Conservation (phyloP, 352 stramenopile genomes). For the Labyrinthula sp. region DNA sequence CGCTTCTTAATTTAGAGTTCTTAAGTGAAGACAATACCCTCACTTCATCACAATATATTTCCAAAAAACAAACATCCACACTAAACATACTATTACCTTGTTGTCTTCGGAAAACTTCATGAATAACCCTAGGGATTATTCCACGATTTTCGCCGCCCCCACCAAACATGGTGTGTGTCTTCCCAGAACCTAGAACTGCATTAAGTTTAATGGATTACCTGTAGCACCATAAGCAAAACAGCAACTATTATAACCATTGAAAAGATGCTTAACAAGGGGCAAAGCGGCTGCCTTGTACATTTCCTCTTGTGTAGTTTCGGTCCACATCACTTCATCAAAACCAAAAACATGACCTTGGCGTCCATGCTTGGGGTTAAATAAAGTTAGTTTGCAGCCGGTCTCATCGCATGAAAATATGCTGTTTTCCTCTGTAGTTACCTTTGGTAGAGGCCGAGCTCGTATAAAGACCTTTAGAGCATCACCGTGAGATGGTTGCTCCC, state of each 20-base stretch:
- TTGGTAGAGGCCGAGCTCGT: slow-evolving; percentile 8
- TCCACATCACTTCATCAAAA: slow-evolving; percentile 40
- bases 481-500: slow-evolving; percentile 7
- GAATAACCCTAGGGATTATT: slow-evolving; percentile 58
- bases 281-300: slow-evolving; percentile 34
- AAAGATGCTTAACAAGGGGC: slow-evolving; percentile 56
- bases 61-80: slow-evolving; percentile 64
- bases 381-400: no score
- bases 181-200: no score
- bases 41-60: slow-evolving; percentile 76
- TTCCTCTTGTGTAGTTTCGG: slow-evolving; percentile 33
- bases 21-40: slow-evolving; percentile 60
- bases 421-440: no score
- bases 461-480: slow-evolving; percentile 29
- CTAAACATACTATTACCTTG: slow-evolving; percentile 32
- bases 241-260: slow-evolving; percentile 72
- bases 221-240: slow-evolving; percentile 73
- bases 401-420: no score
- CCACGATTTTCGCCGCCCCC: slow-evolving; percentile 53
- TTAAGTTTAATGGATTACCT: slow-evolving; percentile 54
- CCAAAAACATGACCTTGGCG: slow-evolving; percentile 34
- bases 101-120: slow-evolving; percentile 65
- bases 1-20: slow-evolving; percentile 14
- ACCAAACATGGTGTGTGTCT: slow-evolving; percentile 54
- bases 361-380: no score